Evolutionary conservation across 768 basidiomycete genomes (phyloP).

Genomic region (Suillus weaverae): DNA sequence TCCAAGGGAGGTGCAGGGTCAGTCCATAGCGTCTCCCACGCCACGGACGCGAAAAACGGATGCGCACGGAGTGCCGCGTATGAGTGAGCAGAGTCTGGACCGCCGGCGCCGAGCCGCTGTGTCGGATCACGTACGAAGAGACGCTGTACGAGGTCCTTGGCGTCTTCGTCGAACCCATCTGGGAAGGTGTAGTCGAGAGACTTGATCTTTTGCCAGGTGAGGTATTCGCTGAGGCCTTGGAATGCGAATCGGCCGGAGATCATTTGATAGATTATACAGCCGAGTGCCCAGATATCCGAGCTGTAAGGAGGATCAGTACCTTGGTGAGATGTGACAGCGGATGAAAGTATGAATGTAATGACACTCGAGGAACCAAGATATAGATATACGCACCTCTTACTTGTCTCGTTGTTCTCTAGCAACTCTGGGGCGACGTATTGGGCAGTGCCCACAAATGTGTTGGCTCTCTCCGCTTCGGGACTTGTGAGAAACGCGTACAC

Average conservation of each 20-base stretch:
- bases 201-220: constrained; percentile 95
- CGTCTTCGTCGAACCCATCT: constrained; percentile 78
- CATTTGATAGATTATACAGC: constrained; percentile 93
- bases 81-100: constrained; percentile 36
- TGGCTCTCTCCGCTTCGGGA: constrained; percentile 49
- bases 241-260: constrained; percentile 91
- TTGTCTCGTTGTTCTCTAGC: constrained; percentile 69
- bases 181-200: constrained; percentile 85
- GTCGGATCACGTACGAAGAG: constrained; percentile 72
- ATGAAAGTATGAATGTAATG: not conserved
- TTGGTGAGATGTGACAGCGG: not conserved
- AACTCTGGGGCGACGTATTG: constrained; percentile 91
- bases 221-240: constrained; percentile 86
- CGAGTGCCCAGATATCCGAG: constrained; percentile 94
- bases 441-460: constrained; percentile 87
- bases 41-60: constrained; percentile 57
- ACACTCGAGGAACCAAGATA: not conserved
- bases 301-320: constrained; percentile 38
- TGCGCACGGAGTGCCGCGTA: constrained; percentile 56
- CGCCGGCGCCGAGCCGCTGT: constrained; percentile 60
- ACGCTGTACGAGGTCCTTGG: constrained; percentile 74
- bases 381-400: constrained; percentile 60
- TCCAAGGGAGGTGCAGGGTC: constrained; percentile 57
- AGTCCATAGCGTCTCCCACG: constrained; percentile 69
- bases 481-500: constrained; percentile 24